Conservation (phyloP, 768 basidiomycete genomes). For the Lepiota venenata region DNA sequence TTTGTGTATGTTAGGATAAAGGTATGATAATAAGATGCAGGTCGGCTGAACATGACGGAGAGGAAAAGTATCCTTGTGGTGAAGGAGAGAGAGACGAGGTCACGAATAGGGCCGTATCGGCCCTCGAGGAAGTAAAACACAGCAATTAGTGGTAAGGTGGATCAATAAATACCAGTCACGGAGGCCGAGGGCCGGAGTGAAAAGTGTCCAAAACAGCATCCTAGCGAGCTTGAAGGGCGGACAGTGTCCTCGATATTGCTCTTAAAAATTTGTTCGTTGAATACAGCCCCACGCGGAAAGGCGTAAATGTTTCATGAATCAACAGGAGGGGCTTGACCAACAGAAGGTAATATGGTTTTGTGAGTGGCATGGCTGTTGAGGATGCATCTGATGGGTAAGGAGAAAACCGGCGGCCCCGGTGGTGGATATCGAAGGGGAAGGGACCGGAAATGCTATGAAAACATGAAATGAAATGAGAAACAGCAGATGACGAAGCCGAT, state of each 20-base stretch:
- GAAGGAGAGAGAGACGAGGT: conserved; percentile 1
- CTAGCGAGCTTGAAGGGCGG: conserved; percentile 5
- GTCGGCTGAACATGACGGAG: conserved; percentile 1
- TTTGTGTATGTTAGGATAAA: conserved; percentile 6
- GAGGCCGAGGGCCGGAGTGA: conserved; percentile 3
- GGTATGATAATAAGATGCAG: conserved; percentile 12
- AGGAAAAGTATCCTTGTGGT: conserved; percentile 7
- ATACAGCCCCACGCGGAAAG: background rate
- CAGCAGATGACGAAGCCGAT: conserved; percentile 25
- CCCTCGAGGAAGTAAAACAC: conserved; percentile 6
- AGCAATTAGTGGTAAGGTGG: conserved; percentile 11
- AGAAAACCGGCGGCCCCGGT: conserved; percentile 8
- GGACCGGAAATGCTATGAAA: conserved; percentile 27
- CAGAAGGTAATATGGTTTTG: background rate
- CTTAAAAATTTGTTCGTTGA: background rate
- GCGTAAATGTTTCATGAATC: background rate
- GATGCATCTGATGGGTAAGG: conserved; percentile 5
- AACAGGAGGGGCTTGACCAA: background rate
- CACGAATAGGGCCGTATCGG: conserved; percentile 8
- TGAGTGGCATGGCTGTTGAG: conserved; percentile 6
- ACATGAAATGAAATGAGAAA: conserved; percentile 21
- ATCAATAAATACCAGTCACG: conserved; percentile 12
- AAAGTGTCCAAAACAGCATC: conserved; percentile 14
- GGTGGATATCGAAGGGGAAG: conserved; percentile 2
- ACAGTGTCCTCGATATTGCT: conserved; percentile 2